These are phyloP conservation scores for Knufia petricola DNA, from an alignment of 2,329 filamentous ascomycete genomes.

Conservation along the genomic window DNA sequence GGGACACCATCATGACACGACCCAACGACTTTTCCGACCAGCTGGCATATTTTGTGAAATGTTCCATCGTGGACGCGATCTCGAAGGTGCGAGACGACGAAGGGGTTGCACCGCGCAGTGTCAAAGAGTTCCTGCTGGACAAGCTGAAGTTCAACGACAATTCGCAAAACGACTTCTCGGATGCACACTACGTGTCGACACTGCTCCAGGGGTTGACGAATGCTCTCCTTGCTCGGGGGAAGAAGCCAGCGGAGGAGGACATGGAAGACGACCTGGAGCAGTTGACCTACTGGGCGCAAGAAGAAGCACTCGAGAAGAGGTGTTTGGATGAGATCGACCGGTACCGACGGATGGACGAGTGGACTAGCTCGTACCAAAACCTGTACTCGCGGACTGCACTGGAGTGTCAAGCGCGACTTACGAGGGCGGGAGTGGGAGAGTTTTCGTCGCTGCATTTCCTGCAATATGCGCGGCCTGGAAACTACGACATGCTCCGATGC, in stretches of 20 bases:
- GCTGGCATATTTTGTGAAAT: slow-evolving; percentile 73
- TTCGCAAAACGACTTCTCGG: slow-evolving; percentile 75
- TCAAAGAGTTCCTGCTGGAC: slow-evolving; percentile 76
- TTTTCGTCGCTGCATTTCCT: slow-evolving; percentile 48
- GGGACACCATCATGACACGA: slow-evolving; percentile 58
- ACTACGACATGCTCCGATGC: slow-evolving; percentile 50
- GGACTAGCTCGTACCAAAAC: slow-evolving; percentile 57
- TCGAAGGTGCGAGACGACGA: slow-evolving; percentile 64
- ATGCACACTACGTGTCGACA: slow-evolving; percentile 77
- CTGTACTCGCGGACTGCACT: slow-evolving; percentile 53
- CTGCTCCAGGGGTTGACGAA: slow-evolving; percentile 58
- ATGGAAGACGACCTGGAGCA: slow-evolving; percentile 44
- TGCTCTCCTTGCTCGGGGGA: slow-evolving; percentile 40
- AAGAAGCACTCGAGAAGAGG: slow-evolving; percentile 40
- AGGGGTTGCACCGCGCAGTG: slow-evolving; percentile 67
- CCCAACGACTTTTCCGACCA: slow-evolving; percentile 90
- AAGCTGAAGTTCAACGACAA: slow-evolving; percentile 93
- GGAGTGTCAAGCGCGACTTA: slow-evolving; percentile 48
- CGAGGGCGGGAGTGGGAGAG: slow-evolving; percentile 44
- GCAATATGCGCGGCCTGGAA: slow-evolving; percentile 51
- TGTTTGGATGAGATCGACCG: slow-evolving; percentile 54
- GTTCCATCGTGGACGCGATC: slow-evolving; percentile 72
- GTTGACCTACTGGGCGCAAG: slow-evolving; percentile 19
- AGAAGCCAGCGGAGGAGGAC: slow-evolving; percentile 32
- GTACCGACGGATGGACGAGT: slow-evolving; percentile 56